Evolutionary conservation across 2,329 filamentous ascomycete genomes (phyloP), one percentile per base, ranked within the genome.

Genomic region (Gyromitra esculenta): DNA sequence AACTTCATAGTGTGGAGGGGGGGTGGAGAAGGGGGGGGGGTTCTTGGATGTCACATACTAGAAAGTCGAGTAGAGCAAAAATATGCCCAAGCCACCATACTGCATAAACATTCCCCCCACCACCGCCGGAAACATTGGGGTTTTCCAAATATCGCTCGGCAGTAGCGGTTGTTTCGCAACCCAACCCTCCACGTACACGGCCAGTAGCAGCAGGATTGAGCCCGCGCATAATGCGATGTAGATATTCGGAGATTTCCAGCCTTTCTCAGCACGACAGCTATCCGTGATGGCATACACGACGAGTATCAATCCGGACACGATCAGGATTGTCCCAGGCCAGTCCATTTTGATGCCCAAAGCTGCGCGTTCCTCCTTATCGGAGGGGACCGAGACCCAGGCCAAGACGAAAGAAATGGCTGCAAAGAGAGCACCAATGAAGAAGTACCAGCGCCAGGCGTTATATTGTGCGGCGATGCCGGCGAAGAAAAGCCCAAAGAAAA

Each of bases 251-350:
- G 90, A 92, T n/a, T 83, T 85, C 91, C 92, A 95, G 1, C 90
- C 88, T 1, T 89, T 82, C 0, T 89, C 87, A 0, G 91, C 91
- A 82, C 92, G 89, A 0, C 89, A 88, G 6, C 89, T 90, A 62
- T 93, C 90, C 0, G 92, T 94, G 66, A 96, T 87, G 0, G 92
- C 91, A 80, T 90, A 95, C 0, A 93, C 90, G 78, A 93, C 85
- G 35, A 96, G 85, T 1, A 91, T 86, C 11, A 94, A 83, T 0
- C 90, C 92, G 0, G 87, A 86, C 0, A 92, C 86, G 15, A 91
- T 90, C 13, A 90, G 87, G 1, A 83, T 81, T 1, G 87, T 84
- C 0, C 91, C 91, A 73, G 86, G 84, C 87, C 89, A 93, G 81
- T 94, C 92, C 91, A 94, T 93, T 41, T 85, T 84, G 25, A 88